These are phyloP conservation scores for Polygonum aviculare DNA, from an alignment of 148 eudicot genomes.

Conservation along the genomic window DNA sequence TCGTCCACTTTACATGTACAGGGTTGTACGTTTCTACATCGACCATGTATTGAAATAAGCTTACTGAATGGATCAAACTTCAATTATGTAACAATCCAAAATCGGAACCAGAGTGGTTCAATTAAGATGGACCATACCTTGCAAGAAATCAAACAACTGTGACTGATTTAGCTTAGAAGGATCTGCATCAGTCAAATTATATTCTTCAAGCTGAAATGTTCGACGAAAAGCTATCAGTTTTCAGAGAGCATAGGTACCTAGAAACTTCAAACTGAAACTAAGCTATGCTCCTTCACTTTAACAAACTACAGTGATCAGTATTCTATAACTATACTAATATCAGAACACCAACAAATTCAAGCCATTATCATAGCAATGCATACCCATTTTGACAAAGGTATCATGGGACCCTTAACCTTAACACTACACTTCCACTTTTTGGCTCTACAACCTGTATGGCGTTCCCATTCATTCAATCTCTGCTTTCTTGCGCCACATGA, in stretches of 20 bases:
- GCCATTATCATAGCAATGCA: slow-evolving; percentile 15
- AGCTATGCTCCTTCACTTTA: background rate
- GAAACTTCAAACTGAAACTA: background rate
- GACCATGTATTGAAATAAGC: background rate
- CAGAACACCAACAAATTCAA: background rate
- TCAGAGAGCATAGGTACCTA: background rate
- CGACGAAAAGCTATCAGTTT: background rate
- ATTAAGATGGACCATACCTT: slow-evolving; percentile 29
- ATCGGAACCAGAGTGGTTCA: background rate
- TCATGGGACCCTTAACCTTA: slow-evolving; percentile 63
- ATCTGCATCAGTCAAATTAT: slow-evolving; percentile 29
- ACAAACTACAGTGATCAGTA: background rate
- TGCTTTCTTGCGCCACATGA: slow-evolving; percentile 61
- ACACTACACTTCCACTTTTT: slow-evolving; percentile 93
- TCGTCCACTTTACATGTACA: slow-evolving; percentile 77
- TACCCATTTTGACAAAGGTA: slow-evolving; percentile 76
- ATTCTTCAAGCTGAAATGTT: slow-evolving; percentile 46
- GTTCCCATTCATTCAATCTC: slow-evolving; percentile 79
- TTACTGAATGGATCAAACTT: background rate
- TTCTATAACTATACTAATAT: background rate
- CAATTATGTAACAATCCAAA: background rate
- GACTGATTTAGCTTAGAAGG: slow-evolving; percentile 42
- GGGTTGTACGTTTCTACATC: slow-evolving; percentile 61
- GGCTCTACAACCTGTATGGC: slow-evolving; percentile 85
- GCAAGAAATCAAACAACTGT: slow-evolving; percentile 51